phyloP scores from a whole-genome alignment of 2,329 filamentous ascomycete species.

The Fusarium sp. region DNA sequence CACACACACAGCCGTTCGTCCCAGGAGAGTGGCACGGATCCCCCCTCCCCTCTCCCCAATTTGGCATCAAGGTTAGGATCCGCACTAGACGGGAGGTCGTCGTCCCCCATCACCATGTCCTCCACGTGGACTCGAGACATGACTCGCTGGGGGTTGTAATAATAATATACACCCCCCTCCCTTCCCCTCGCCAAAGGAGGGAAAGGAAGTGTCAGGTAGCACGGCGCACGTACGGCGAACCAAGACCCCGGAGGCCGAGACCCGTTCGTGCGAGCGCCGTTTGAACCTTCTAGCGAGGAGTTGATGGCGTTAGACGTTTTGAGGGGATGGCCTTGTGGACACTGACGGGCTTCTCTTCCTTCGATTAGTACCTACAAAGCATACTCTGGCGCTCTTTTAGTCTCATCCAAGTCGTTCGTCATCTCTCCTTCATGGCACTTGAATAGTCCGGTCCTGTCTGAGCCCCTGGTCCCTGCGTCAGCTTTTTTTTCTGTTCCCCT shows the following conservation, averaged over 20 bases:
- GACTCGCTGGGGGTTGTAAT: conserved; percentile 16
- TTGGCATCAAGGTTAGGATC: conserved; percentile 5
- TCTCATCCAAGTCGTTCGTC: conserved; percentile 9
- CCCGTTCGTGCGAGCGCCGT: not conserved
- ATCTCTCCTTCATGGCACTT: conserved; percentile 31
- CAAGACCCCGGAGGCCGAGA: conserved; percentile 2
- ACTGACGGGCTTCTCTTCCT: not conserved
- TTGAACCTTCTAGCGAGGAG: not conserved
- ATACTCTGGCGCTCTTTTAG: not conserved
- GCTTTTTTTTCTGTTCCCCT: not conserved
- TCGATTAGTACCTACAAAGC: not conserved
- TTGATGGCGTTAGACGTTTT: conserved; percentile 4
- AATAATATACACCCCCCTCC: not conserved
- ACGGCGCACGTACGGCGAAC: conserved; percentile 1
- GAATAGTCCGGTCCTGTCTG: conserved; percentile 24
- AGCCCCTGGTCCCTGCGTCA: conserved; percentile 38
- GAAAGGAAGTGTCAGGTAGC: conserved; percentile 19
- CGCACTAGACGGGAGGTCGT: not conserved
- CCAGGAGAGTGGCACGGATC: conserved; percentile 19
- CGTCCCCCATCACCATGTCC: conserved; percentile 10
- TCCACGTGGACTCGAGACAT: conserved; percentile 34
- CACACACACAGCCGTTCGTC: not conserved
- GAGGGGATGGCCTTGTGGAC: no score
- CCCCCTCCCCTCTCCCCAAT: not conserved
- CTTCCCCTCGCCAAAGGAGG: not conserved